Evolutionary conservation across 805 yeast species (phyloP), one percentile per base, ranked within the genome.

Genomic region (Pichia paraexigua): DNA sequence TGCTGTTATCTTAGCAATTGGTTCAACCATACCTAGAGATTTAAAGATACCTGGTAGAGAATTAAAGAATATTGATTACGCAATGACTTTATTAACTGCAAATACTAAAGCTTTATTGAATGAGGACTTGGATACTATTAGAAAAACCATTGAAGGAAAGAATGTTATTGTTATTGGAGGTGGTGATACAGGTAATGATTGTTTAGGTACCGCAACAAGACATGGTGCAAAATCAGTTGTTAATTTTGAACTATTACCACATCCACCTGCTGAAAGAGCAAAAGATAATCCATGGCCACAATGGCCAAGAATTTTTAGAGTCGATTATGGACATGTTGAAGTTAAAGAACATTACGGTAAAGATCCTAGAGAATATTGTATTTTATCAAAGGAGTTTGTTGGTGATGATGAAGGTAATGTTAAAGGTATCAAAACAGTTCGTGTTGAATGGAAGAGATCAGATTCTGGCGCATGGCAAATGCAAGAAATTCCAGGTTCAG

Each of bases 231-330:
- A 87, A 67, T 86, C 95, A 11, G 97, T 94, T 53, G 78, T 83
- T 58, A 92, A 92, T 78, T 94, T 92, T 68, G 99, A 92, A 74
- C 77, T 92, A 67, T 76, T 92, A 61, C 99, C 99, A 53, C 82
- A 85, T 61, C 99, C 99, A 57, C 87, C 97, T 39, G 77, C 77
- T 30, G 78, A 80, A 53, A 81, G 97, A 69, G 85, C 91, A 45
- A 87, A 82, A 71, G 97, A 94, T 71, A 92, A 92, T 72, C 98
- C 99, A 70, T 92, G 99, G 99, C 99, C 99, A 43, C 99, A 92
- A 74, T 92, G 98, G 98, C 98, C 99, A 60, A 79, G 97, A 67
- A 81, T 94, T 63, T 92, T 94, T 85, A 82, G 98, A 65, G 95
- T 92, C 54, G 99, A 92, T 73, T 92, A 92, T 66, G 99, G 99